Base-by-base conservation (phyloP, 768 basidiomycete genomes). In the Boletellus sp. region DNA sequence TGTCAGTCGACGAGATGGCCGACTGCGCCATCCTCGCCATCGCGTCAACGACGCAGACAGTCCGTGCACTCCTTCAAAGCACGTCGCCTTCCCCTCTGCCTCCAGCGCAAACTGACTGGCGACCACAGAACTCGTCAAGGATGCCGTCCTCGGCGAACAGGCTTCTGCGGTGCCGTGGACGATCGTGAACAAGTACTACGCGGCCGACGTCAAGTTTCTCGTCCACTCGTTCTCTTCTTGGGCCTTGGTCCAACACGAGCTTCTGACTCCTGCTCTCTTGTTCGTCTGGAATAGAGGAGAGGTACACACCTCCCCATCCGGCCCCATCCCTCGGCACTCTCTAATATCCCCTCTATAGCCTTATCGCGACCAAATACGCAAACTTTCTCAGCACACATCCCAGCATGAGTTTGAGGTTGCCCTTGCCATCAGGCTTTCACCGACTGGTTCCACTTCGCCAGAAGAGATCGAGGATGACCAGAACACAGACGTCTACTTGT, bases 111-210 rank as follows among this genome's bases (percentile, higher is more conserved):
- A 34, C 63, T 66, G 51, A 66, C 55, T 10, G 41, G 23, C 43
- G n/a, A 39, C 48, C 13, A 31, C 44, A 68, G 64, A 45, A 47
- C 58, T 69, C 45, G 57, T 50, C 24, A 57, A 53, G 28, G 53
- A 56, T 9, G 49, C 43, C 50, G 54, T 47, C 32, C 37, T 53
- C 42, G 57, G 56, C 22, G 60, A 63, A 22, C 52, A 55, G 11
- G 24, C 52, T 20, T 42, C 54, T 1, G 53, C 42, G 23, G 67
- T 87, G 28, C 83, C 85, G 10, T 91, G 87, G 88, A 85, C 79
- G 36, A 86, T 91, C 53, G 68, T 70, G 45, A 91, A 91, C 72
- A 84, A 80, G 64, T 93, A 93, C 68, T 93, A 92, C 70, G 79
- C 79, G 13, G 90, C 90, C 2, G 73, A 78, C 51, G 85, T 93